These are phyloP conservation scores for Annona squamosa DNA, from an alignment of 164 flowering plant species.

Conservation along the genomic window DNA sequence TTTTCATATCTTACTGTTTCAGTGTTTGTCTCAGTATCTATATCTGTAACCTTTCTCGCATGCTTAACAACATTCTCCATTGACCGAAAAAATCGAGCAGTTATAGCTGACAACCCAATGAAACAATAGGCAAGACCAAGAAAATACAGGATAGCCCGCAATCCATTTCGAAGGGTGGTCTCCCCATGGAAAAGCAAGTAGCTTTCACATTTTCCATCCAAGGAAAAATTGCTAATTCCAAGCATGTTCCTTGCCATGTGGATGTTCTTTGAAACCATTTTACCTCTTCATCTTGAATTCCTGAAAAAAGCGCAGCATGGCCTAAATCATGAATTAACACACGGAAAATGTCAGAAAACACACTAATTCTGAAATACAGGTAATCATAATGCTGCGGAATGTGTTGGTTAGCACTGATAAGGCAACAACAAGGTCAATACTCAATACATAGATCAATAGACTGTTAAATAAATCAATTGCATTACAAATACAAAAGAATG, in stretches of 20 bases:
- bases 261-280: conserved; percentile 23
- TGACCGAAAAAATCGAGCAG: conserved; percentile 75
- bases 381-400: too few relatives aligned
- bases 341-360: background rate
- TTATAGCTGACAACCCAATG: conserved; percentile 77
- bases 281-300: background rate
- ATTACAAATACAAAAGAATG: too few relatives aligned
- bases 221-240: conserved; percentile 15
- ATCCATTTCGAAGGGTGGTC: conserved; percentile 42
- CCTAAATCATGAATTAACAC: conserved; percentile 8
- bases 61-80: conserved; percentile 96
- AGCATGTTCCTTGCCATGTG: conserved; percentile 11
- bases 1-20: conserved; percentile 45
- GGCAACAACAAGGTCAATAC: too few relatives aligned
- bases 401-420: too few relatives aligned
- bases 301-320: background rate
- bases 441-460: too few relatives aligned
- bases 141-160: conserved; percentile 52
- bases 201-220: conserved; percentile 44
- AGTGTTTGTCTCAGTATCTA: conserved; percentile 53
- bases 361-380: too few relatives aligned
- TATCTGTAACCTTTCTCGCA: conserved; percentile 50
- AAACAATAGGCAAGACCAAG: conserved; percentile 81
- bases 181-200: conserved; percentile 57
- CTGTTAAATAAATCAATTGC: too few relatives aligned